These are phyloP conservation scores for Zygoascus biomembranicola DNA, from an alignment of 805 yeast genomes.

Conservation along the genomic window DNA sequence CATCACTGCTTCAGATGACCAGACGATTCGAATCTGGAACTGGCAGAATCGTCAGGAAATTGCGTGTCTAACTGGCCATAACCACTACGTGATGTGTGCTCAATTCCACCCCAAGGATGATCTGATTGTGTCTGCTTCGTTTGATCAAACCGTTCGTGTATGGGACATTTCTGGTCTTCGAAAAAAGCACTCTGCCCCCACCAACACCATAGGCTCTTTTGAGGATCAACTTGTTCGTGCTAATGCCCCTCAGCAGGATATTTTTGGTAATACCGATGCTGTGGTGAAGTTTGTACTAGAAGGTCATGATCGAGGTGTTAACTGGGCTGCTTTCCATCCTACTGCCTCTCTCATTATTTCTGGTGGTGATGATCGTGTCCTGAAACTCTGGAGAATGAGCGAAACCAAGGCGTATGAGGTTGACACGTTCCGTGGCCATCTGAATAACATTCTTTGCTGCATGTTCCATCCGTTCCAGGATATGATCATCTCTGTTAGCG, in stretches of 20 bases:
- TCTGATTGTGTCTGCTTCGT: slow-evolving; percentile 86
- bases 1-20: slow-evolving; percentile 92
- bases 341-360: slow-evolving; percentile 90
- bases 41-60: slow-evolving; percentile 98
- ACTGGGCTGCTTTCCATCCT: slow-evolving; percentile 98
- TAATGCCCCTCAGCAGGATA: slow-evolving; percentile 73
- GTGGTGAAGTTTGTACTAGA: slow-evolving; percentile 91
- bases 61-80: slow-evolving; percentile 96
- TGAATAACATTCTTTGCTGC: slow-evolving; percentile 83
- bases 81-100: slow-evolving; percentile 97
- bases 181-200: slow-evolving; percentile 84
- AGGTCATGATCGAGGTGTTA: slow-evolving; percentile 98
- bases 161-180: slow-evolving; percentile 97
- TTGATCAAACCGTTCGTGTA: slow-evolving; percentile 97
- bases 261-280: slow-evolving; percentile 90
- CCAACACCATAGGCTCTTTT: slow-evolving; percentile 20
- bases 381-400: slow-evolving; percentile 95
- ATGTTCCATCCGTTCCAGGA: slow-evolving; percentile 92
- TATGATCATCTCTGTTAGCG: slow-evolving; percentile 84
- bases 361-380: slow-evolving; percentile 92
- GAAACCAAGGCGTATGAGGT: slow-evolving; percentile 99
- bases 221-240: slow-evolving; percentile 39
- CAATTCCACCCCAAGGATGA: slow-evolving; percentile 96
- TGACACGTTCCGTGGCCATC: slow-evolving; percentile 96
- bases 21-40: slow-evolving; percentile 97